Evolutionary conservation across 176 grass and related monocot species (phyloP).

Genomic region (Ananas comosus): DNA sequence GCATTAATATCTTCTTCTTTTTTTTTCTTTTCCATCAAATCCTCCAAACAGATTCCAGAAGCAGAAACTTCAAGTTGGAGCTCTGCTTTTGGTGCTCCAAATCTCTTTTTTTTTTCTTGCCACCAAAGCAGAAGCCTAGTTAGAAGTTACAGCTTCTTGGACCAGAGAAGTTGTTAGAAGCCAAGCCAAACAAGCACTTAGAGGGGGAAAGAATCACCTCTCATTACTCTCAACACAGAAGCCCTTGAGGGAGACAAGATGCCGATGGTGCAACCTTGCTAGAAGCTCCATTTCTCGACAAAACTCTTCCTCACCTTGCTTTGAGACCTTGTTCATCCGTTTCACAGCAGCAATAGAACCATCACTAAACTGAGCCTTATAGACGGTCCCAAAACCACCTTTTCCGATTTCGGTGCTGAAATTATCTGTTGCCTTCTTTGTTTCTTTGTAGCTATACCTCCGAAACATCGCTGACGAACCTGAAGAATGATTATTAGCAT

Average conservation of each 20-base stretch:
- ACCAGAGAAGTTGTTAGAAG: neutral
- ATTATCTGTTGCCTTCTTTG: conserved; percentile 56
- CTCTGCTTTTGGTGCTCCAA: too few relatives aligned
- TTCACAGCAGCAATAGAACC: conserved; percentile 69
- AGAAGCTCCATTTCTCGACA: conserved; percentile 91
- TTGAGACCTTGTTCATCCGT: conserved; percentile 94
- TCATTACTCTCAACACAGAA: conserved; percentile 85
- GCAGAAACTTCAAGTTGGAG: too few relatives aligned
- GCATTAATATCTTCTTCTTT: neutral
- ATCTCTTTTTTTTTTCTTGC: too few relatives aligned
- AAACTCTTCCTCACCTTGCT: conserved; percentile 94
- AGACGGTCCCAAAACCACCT: conserved; percentile 98
- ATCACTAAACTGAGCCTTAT: conserved; percentile 66
- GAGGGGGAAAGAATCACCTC: conserved; percentile 35
- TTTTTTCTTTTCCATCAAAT: too few relatives aligned
- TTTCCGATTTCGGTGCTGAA: conserved; percentile 85
- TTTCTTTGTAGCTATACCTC: conserved; percentile 77
- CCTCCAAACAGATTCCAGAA: too few relatives aligned
- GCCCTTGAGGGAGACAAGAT: conserved; percentile 88
- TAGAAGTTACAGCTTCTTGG: too few relatives aligned
- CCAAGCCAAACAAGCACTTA: neutral
- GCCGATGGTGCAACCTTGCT: conserved; percentile 88
- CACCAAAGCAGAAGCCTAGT: too few relatives aligned
- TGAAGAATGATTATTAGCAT: conserved; percentile 19
- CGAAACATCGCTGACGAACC: conserved; percentile 85